A percentile compares a stretch with the other conserved stretches of the same genome.
These are phyloP conservation scores for Lentithecium fluviatile DNA, from an alignment of 495 filamentous ascomycete genomes.

Conservation along the genomic window DNA sequence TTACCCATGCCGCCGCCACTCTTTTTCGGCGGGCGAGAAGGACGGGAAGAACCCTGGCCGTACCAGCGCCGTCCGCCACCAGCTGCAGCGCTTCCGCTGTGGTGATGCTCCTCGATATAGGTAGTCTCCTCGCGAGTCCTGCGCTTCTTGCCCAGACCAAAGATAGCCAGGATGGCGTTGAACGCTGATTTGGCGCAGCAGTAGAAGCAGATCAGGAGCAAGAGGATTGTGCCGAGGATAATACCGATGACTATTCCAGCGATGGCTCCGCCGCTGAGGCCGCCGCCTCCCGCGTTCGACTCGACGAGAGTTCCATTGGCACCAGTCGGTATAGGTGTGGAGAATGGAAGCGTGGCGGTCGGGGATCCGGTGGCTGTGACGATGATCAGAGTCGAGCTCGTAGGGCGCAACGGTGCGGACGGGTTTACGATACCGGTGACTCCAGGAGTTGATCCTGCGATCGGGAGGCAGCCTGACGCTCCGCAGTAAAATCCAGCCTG, in stretches of 20 bases:
- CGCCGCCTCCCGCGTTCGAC: constrained; percentile 45
- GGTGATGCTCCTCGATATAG: constrained; percentile 69
- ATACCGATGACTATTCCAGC: constrained; percentile 92
- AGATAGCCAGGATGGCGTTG: constrained; percentile 61
- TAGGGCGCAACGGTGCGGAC: constrained; percentile 63
- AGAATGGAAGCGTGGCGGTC: constrained; percentile 61
- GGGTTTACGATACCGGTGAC: constrained; percentile 42
- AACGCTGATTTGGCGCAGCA: constrained; percentile 67
- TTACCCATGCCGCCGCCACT: constrained; percentile 49
- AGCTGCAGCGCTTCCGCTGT: constrained; percentile 42
- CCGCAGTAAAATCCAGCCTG: constrained; percentile 66
- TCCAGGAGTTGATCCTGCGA: constrained; percentile 39
- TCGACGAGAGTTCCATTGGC: constrained; percentile 49
- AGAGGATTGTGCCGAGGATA: constrained; percentile 69
- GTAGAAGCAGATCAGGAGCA: constrained; percentile 72
- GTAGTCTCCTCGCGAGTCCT: constrained; percentile 50
- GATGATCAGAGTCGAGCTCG: constrained; percentile 58
- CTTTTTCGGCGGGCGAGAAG: constrained; percentile 51
- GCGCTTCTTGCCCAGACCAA: constrained; percentile 58
- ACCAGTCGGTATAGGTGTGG: constrained; percentile 55
- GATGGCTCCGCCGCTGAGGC: constrained; percentile 79
- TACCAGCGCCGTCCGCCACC: constrained; percentile 68
- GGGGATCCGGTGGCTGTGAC: constrained; percentile 55
- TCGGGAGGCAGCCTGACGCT: constrained; percentile 49
- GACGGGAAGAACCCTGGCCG: constrained; percentile 48